phyloP scores from a whole-genome alignment of 345 rosid genomes.

The Arabis alpina region DNA sequence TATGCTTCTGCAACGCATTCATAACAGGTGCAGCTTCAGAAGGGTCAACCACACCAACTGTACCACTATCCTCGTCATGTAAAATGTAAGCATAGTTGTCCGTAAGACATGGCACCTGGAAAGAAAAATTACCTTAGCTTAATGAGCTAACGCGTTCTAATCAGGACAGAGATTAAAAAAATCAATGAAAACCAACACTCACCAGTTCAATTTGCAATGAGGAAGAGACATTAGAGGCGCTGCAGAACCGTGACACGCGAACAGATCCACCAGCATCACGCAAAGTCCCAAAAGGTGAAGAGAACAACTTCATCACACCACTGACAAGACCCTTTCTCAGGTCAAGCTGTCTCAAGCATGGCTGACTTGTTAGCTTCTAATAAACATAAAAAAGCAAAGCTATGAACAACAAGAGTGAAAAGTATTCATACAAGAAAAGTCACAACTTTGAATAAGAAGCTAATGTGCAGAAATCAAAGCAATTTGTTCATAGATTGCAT shows the following conservation, averaged over 20 bases:
- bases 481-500: too few species aligned
- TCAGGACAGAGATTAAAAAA: not conserved
- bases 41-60: constrained; percentile 98
- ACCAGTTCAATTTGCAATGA: constrained; percentile 93
- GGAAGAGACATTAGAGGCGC: constrained; percentile 58
- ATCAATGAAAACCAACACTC: not conserved
- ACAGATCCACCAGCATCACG: constrained; percentile 70
- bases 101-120: constrained; percentile 87
- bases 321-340: constrained; percentile 70
- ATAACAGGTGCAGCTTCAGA: constrained; percentile 54
- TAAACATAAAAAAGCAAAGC: not conserved
- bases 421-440: not conserved
- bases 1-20: constrained; percentile 15
- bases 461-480: not conserved
- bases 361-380: constrained; percentile 55
- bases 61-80: constrained; percentile 90
- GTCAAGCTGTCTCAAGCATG: constrained; percentile 72
- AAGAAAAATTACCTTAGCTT: not conserved
- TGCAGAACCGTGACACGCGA: constrained; percentile 80
- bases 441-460: not conserved
- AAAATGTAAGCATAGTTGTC: constrained; percentile 95
- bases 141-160: too few species aligned
- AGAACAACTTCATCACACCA: constrained; percentile 61
- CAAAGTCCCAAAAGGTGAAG: constrained; percentile 69
- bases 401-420: not conserved